Conservation (phyloP, 768 basidiomycete species). For the Tylopilus vinaceipallidus region DNA sequence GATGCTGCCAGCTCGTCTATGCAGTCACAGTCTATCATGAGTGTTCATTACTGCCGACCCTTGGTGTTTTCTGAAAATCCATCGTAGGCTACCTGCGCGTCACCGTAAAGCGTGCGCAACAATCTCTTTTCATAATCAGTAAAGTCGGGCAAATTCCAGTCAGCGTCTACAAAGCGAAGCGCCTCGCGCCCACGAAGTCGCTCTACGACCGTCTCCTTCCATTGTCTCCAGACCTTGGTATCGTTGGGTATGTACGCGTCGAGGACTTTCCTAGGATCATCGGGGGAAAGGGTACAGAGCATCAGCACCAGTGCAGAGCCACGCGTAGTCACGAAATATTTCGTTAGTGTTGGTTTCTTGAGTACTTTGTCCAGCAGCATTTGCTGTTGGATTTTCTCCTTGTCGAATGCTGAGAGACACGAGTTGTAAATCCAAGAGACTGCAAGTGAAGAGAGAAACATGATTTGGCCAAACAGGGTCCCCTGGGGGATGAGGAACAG, state of each 20-base stretch:
- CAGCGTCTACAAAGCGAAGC: background rate
- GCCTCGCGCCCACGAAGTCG: background rate
- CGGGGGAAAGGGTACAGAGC: constrained; percentile 1
- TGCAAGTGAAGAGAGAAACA: constrained; percentile 25
- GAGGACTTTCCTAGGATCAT: constrained; percentile 2
- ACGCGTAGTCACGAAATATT: constrained; percentile 1
- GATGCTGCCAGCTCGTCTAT: too few relatives aligned
- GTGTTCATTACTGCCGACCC: too few relatives aligned
- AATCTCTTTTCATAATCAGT: too few relatives aligned
- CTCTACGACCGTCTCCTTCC: constrained; percentile 1
- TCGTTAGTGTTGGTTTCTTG: background rate
- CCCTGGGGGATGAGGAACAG: constrained; percentile 22
- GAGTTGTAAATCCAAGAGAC: constrained; percentile 28
- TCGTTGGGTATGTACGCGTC: constrained; percentile 5
- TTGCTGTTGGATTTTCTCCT: constrained; percentile 13
- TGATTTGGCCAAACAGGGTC: constrained; percentile 18
- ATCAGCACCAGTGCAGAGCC: constrained; percentile 3
- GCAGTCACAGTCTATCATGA: too few relatives aligned
- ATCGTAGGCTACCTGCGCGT: too few relatives aligned
- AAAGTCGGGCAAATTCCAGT: background rate
- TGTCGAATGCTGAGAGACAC: constrained; percentile 31
- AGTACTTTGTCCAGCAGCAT: constrained; percentile 1
- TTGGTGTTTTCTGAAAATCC: too few relatives aligned
- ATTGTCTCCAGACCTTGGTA: constrained; percentile 5
- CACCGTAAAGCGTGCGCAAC: too few relatives aligned